Percentiles rank a stretch among this genome's conserved stretches.
Evolutionary conservation across 805 yeast species (phyloP).

Genomic region (Yarrowia sp.): DNA sequence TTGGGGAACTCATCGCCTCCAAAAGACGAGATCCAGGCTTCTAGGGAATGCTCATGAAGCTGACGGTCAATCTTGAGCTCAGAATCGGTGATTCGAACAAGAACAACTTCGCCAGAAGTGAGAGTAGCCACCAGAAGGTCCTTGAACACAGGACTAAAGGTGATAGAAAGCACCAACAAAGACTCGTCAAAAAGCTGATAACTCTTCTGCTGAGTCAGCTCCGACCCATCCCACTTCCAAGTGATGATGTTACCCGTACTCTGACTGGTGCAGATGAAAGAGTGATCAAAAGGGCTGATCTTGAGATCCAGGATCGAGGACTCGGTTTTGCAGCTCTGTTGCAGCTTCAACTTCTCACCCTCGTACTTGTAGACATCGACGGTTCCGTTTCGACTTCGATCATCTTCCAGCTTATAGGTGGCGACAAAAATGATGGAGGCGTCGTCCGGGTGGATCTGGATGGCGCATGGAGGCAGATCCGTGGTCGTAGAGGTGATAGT

Average conservation of each 20-base stretch:
- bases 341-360: conserved; percentile 45
- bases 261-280: conserved; percentile 67
- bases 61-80: conserved; percentile 42
- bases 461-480: conserved; percentile 81
- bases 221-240: conserved; percentile 56
- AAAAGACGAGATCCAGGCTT: conserved; percentile 87
- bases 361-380: conserved; percentile 58
- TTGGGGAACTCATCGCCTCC: conserved; percentile 55
- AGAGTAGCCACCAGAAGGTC: conserved; percentile 61
- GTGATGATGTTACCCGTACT: conserved; percentile 76
- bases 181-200: conserved; percentile 58
- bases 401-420: conserved; percentile 75
- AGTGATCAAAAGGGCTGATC: conserved; percentile 61
- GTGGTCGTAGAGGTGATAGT: conserved; percentile 48
- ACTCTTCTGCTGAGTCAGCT: conserved; percentile 47
- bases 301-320: conserved; percentile 78
- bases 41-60: conserved; percentile 64
- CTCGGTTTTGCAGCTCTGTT: conserved; percentile 43
- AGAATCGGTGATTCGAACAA: conserved; percentile 50
- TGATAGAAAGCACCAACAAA: conserved; percentile 68
- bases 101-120: conserved; percentile 68
- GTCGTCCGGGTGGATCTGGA: conserved; percentile 64
- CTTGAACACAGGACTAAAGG: conserved; percentile 57
- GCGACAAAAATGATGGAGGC: conserved; percentile 66
- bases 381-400: conserved; percentile 69